Evolutionary conservation across 2,329 filamentous ascomycete genomes (phyloP), one percentile per base, ranked within the genome.

Genomic region (Metarhizium guizhouense): DNA sequence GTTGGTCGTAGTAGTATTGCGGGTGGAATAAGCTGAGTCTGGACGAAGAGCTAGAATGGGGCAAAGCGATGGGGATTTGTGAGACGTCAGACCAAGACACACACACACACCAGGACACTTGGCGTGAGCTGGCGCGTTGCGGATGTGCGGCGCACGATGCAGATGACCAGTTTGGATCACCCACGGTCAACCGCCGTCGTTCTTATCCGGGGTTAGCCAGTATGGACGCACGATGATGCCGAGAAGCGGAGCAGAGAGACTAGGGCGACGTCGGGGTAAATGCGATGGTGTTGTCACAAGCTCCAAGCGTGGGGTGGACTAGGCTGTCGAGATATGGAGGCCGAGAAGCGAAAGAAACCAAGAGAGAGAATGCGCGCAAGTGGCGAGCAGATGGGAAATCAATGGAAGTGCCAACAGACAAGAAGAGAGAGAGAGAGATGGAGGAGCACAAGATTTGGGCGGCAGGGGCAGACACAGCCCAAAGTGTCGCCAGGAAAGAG

Each of bases 111-210:
- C 2, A 7, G 13, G 8, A 40, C 38, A 40, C 38, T 40, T 34
- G 32, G 32, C 32, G 32, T 11, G 32, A 34, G 32, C 10, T 11
- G 32, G 32, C 7, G 32, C 32, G 38, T 16, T 40, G 25, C 48
- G 36, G 32, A 20, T 25, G 38, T 43, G 32, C 47, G 48, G 49
- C 36, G 47, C 16, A 52, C 54, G 40, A 54, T 49, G 54, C 59
- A 58, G 57, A 59, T 59, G 54, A 60, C 57, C 57, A 51, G 53
- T 25, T 50, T 50, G 54, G 36, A 52, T 45, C 40, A 53, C 52
- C 53, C 57, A 54, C 55, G 40, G 51, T 36, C 38, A 16, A 32
- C 47, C 29, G 50, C 34, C 18, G 49, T 40, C 11, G 34, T 49
- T 45, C 34, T 49, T 18, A 30, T 48, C 50, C 43, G n/a, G 34